Percentiles rank a stretch among this genome's conserved stretches.
phyloP scores from a whole-genome alignment of 768 basidiomycete species.

The Galerina sulciceps region DNA sequence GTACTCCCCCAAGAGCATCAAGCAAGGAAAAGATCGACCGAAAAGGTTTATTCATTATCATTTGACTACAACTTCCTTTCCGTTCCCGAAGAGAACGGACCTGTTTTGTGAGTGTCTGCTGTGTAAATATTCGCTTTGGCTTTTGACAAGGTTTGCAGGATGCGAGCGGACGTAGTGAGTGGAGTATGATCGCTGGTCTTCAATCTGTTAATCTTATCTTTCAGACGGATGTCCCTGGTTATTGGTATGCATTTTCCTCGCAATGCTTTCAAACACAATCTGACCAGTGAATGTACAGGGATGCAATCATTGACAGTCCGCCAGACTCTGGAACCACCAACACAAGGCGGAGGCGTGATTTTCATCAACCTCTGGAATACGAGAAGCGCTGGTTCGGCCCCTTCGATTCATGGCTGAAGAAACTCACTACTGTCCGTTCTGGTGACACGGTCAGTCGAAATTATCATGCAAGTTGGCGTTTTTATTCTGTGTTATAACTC shows the following conservation, averaged over 20 bases:
- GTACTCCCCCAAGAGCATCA: conserved; percentile 12
- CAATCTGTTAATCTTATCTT: neutral
- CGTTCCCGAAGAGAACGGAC: conserved; percentile 5
- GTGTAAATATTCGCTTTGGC: neutral
- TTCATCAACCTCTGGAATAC: conserved; percentile 3
- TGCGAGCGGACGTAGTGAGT: conserved; percentile 9
- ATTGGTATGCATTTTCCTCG: neutral
- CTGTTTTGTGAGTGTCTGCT: neutral
- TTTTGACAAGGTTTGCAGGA: neutral
- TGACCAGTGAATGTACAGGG: neutral
- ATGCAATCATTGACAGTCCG: conserved; percentile 5
- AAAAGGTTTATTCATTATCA: conserved; percentile 6
- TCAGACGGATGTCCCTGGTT: conserved; percentile 6
- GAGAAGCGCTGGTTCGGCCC: conserved; percentile 11
- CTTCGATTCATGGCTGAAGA: conserved; percentile 7
- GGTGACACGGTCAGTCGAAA: conserved; percentile 7
- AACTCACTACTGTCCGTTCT: conserved; percentile 5
- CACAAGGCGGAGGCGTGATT: neutral
- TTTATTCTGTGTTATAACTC: neutral
- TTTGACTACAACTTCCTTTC: conserved; percentile 7
- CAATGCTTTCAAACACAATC: neutral
- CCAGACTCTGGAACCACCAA: conserved; percentile 4
- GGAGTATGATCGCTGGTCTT: neutral
- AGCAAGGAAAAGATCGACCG: conserved; percentile 1
- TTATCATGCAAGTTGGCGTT: neutral